phyloP scores from a whole-genome alignment of 2,329 filamentous ascomycete genomes.

The Geosmithia putterillii region DNA sequence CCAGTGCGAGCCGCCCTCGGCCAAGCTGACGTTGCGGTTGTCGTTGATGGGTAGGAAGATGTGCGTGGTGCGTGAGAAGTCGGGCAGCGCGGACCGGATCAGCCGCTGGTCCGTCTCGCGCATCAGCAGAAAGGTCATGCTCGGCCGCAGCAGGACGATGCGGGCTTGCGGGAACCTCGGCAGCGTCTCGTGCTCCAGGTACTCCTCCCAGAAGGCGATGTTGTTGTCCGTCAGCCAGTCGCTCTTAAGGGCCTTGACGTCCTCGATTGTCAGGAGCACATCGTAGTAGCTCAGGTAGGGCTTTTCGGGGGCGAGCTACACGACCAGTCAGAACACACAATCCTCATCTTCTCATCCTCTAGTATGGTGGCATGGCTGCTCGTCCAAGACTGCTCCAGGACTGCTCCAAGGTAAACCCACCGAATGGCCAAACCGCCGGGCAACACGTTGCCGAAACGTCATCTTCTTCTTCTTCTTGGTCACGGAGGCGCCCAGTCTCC shows the following conservation, averaged over 20 bases:
- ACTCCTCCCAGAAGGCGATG: conserved; percentile 98
- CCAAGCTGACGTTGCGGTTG: conserved; percentile 57
- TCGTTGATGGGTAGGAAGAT: conserved; percentile 96
- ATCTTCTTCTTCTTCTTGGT: conserved; percentile 11
- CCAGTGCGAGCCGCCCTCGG: conserved; percentile 94
- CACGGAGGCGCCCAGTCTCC: background rate
- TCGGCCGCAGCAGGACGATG: conserved; percentile 82
- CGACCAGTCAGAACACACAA: background rate
- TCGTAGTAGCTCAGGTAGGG: conserved; percentile 28
- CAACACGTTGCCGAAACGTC: conserved; percentile 28
- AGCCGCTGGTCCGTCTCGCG: conserved; percentile 48
- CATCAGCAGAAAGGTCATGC: conserved; percentile 86
- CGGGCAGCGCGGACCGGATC: conserved; percentile 58
- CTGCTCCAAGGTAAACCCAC: conserved; percentile 16
- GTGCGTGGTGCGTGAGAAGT: conserved; percentile 73
- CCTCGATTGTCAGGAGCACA: conserved; percentile 61
- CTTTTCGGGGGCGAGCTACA: conserved; percentile 34
- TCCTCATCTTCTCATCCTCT: conserved; percentile 5
- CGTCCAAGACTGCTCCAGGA: too few species aligned
- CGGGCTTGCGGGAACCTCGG: conserved; percentile 67
- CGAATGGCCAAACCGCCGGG: conserved; percentile 34
- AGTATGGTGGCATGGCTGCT: too few species aligned
- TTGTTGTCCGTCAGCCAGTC: conserved; percentile 98
- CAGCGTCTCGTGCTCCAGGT: conserved; percentile 81
- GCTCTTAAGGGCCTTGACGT: conserved; percentile 75